Evolutionary conservation across 768 basidiomycete species (phyloP).

Genomic region (Mycena galopus): DNA sequence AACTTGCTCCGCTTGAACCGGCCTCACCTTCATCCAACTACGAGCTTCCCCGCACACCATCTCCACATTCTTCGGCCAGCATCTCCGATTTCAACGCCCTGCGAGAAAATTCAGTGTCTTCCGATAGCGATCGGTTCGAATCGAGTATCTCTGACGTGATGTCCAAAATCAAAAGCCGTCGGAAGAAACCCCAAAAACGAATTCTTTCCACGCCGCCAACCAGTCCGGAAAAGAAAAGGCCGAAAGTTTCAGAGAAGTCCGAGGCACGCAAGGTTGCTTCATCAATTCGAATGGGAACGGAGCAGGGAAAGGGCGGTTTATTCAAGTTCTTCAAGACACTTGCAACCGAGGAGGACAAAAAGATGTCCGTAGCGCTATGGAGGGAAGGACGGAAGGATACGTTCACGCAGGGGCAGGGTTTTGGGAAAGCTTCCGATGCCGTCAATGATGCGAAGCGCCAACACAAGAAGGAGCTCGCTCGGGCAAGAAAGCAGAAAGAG

Average conservation of each 20-base stretch:
- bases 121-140: not conserved
- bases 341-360: constrained; percentile 12
- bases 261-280: not conserved
- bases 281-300: not conserved
- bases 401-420: constrained; percentile 9
- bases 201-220: constrained; percentile 13
- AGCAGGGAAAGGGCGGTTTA: not conserved
- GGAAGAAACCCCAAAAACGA: not conserved
- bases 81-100: not conserved
- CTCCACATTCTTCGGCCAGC: not conserved
- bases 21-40: too few relatives aligned
- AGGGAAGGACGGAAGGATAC: not conserved
- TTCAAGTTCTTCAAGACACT: not conserved
- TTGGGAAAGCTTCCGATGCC: not conserved
- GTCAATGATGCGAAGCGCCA: not conserved
- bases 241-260: not conserved
- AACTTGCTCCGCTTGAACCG: too few relatives aligned
- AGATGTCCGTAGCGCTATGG: not conserved
- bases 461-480: constrained; percentile 1
- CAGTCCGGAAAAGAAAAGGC: constrained; percentile 12
- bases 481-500: not conserved
- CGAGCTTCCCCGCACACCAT: not conserved
- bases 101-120: not conserved
- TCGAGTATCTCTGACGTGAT: not conserved
- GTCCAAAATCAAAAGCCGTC: not conserved